Conservation (phyloP, 352 stramenopile species). For the Pythium angustatum region DNA sequence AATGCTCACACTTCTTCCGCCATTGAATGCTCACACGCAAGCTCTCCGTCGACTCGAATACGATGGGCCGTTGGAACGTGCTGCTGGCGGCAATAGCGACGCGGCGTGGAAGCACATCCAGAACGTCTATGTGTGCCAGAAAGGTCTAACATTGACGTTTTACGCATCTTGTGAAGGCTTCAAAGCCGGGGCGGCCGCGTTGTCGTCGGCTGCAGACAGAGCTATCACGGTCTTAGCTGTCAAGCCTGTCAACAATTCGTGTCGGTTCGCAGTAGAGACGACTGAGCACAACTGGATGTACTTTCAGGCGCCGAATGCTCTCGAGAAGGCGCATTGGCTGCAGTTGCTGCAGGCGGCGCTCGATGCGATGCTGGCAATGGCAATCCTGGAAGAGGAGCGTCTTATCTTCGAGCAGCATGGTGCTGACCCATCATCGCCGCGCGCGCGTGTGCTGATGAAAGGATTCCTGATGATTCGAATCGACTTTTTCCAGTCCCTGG, state of each 20-base stretch:
- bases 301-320: constrained; percentile 27
- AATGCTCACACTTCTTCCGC: constrained; percentile 24
- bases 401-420: not conserved
- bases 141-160: constrained; percentile 48
- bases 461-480: constrained; percentile 29
- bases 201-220: constrained; percentile 18
- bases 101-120: constrained; percentile 42
- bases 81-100: constrained; percentile 21
- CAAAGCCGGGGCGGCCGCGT: constrained; percentile 36
- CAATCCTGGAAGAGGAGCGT: constrained; percentile 26
- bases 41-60: constrained; percentile 24
- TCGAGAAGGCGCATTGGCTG: constrained; percentile 33
- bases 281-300: constrained; percentile 39
- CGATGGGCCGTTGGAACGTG: constrained; percentile 23
- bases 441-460: constrained; percentile 16
- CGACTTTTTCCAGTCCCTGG: constrained; percentile 20
- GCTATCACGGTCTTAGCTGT: constrained; percentile 40
- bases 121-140: constrained; percentile 47
- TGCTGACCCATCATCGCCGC: not conserved
- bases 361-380: constrained; percentile 29
- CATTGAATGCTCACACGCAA: constrained; percentile 20
- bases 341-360: constrained; percentile 36
- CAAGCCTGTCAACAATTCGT: constrained; percentile 21
- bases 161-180: constrained; percentile 63
- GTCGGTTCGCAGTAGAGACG: constrained; percentile 39